phyloP scores from a whole-genome alignment of 2,329 filamentous ascomycete species.

The Cordyceps cicadae region DNA sequence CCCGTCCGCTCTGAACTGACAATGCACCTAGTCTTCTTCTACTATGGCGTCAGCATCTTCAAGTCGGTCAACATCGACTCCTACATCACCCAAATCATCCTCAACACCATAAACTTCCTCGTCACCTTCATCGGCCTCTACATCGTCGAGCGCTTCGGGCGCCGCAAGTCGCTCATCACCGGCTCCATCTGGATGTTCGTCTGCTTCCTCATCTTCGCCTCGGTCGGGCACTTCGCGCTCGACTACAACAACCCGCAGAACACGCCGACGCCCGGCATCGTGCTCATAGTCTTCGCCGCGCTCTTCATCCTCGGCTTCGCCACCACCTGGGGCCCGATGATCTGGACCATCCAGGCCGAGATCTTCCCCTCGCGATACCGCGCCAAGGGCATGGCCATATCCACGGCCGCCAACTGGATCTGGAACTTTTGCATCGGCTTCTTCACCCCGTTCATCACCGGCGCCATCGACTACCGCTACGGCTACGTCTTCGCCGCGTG shows the following conservation, averaged over 20 bases:
- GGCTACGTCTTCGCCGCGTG: slow-evolving; percentile 71
- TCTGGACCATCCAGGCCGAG: slow-evolving; percentile 57
- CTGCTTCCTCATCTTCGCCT: slow-evolving; percentile 53
- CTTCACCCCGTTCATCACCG: slow-evolving; percentile 72
- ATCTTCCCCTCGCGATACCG: slow-evolving; percentile 57
- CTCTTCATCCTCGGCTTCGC: slow-evolving; percentile 59
- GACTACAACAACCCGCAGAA: slow-evolving; percentile 25
- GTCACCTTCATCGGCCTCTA: slow-evolving; percentile 62
- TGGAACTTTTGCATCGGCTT: slow-evolving; percentile 72
- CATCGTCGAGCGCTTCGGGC: slow-evolving; percentile 59
- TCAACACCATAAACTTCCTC: slow-evolving; percentile 58
- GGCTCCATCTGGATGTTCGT: slow-evolving; percentile 54
- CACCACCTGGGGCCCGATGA: slow-evolving; percentile 58
- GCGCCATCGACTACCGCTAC: slow-evolving; percentile 62
- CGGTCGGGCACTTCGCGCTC: slow-evolving; percentile 42
- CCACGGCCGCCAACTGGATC: slow-evolving; percentile 56
- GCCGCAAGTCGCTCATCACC: slow-evolving; percentile 52
- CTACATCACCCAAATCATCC: slow-evolving; percentile 59
- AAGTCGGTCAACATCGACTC: slow-evolving; percentile 42
- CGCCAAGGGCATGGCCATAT: slow-evolving; percentile 51
- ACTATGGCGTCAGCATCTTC: slow-evolving; percentile 51
- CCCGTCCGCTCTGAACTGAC: too few species aligned
- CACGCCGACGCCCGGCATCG: slow-evolving; percentile 41
- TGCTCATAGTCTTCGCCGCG: slow-evolving; percentile 55
- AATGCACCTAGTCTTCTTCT: slow-evolving; percentile 42